phyloP scores from a whole-genome alignment of 306 rosid genomes.

The Acacia acuminata region DNA sequence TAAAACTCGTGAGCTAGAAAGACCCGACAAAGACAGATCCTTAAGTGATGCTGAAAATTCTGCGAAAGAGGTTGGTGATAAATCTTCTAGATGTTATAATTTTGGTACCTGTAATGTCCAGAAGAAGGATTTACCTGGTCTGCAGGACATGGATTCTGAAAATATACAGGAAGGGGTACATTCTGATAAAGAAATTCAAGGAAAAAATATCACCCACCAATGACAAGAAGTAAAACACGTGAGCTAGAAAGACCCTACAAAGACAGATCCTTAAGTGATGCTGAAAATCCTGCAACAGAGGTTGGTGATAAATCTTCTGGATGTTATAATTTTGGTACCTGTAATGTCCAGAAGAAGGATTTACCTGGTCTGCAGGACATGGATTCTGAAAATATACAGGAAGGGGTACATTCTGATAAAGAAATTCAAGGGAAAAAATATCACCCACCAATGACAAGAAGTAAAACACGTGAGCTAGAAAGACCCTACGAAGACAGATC shows the following conservation, averaged over 20 bases:
- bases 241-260: conserved; percentile 41
- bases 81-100: conserved; percentile 35
- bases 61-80: conserved; percentile 35
- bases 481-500: conserved; percentile 53
- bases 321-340: conserved; percentile 30
- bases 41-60: conserved; percentile 34
- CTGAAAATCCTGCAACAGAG: conserved; percentile 34
- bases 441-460: conserved; percentile 27
- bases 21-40: conserved; percentile 51
- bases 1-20: conserved; percentile 31
- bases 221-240: conserved; percentile 32
- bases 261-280: conserved; percentile 52
- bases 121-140: neutral
- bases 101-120: conserved; percentile 11
- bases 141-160: neutral
- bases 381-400: neutral
- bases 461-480: conserved; percentile 29
- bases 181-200: neutral
- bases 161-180: neutral
- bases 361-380: neutral
- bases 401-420: neutral
- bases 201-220: neutral
- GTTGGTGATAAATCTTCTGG: conserved; percentile 32
- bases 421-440: neutral
- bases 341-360: neutral